phyloP scores from a whole-genome alignment of 176 grass and related monocot species.

The Elymus sibiricus region DNA sequence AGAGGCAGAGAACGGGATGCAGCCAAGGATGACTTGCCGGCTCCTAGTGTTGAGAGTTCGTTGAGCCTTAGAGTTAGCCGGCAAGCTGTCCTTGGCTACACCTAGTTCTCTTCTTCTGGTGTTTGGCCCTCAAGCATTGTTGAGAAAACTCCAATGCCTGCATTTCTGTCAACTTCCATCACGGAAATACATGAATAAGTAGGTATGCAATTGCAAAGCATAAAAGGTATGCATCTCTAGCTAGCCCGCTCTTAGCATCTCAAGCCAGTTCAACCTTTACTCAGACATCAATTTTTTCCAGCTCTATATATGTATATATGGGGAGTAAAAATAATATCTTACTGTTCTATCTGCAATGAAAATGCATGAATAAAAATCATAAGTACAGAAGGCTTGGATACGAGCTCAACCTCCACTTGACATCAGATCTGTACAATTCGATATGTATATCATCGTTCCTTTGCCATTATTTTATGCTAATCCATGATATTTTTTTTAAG shows the following conservation, averaged over 20 bases:
- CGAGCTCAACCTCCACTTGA: background rate
- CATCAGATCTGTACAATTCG: background rate
- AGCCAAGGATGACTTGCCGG: slow-evolving; percentile 78
- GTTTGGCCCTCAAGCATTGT: slow-evolving; percentile 32
- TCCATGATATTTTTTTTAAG: slow-evolving; percentile 5
- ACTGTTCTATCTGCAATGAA: background rate
- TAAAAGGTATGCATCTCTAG: background rate
- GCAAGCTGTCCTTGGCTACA: slow-evolving; percentile 72
- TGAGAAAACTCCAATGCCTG: background rate
- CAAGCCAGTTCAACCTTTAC: background rate
- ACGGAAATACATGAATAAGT: background rate
- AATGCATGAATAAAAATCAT: slow-evolving; percentile 3
- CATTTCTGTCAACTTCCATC: background rate
- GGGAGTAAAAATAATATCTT: background rate
- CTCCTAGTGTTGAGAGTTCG: background rate
- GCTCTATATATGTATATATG: background rate
- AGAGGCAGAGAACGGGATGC: slow-evolving; percentile 52
- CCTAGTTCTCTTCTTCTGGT: slow-evolving; percentile 51
- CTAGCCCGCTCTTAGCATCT: slow-evolving; percentile 1
- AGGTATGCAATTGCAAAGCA: slow-evolving; percentile 4
- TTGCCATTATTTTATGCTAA: slow-evolving; percentile 34
- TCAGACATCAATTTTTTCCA: background rate
- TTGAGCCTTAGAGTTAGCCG: slow-evolving; percentile 25
- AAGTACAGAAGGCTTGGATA: background rate
- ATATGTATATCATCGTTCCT: slow-evolving; percentile 8